Percentiles rank a stretch among this genome's conserved stretches.
These are phyloP conservation scores for Luvunga scandens DNA, from an alignment of 345 rosid species.

Conservation along the genomic window DNA sequence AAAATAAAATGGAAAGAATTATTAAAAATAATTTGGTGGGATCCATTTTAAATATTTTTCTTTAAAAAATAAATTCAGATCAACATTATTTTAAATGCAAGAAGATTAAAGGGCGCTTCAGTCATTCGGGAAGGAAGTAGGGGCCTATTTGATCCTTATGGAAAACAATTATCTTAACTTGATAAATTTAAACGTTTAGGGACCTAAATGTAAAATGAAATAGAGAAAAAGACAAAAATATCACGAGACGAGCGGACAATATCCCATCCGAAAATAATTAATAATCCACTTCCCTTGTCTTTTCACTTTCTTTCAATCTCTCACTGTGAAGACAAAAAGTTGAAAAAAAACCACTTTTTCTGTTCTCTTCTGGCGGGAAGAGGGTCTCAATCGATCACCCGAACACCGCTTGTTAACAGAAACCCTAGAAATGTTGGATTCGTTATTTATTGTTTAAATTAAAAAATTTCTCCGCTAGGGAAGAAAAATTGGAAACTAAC, in stretches of 20 bases:
- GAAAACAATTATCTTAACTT: not conserved
- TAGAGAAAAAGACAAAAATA: not conserved
- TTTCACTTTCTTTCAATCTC: not conserved
- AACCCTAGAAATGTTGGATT: slow-evolving; percentile 6
- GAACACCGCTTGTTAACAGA: not conserved
- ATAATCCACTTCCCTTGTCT: not conserved
- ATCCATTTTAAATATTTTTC: too few relatives aligned
- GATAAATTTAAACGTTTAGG: not conserved
- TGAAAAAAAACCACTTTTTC: not conserved
- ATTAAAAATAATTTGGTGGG: too few relatives aligned
- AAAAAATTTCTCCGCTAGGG: not conserved
- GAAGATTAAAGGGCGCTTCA: too few relatives aligned
- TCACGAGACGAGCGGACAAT: not conserved
- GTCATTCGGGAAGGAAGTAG: not conserved
- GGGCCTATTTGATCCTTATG: not conserved
- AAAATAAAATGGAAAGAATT: too few relatives aligned
- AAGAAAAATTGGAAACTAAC: not conserved
- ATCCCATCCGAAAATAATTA: not conserved
- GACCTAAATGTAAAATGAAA: too few relatives aligned
- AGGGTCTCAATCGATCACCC: not conserved
- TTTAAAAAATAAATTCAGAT: too few relatives aligned
- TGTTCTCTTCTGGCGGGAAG: slow-evolving; percentile 17
- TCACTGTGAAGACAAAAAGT: too few relatives aligned
- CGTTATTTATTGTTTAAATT: too few relatives aligned
- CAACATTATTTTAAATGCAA: too few relatives aligned